Evolutionary conservation across 2,329 filamentous ascomycete species (phyloP).

Genomic region (Xylariales sp.): DNA sequence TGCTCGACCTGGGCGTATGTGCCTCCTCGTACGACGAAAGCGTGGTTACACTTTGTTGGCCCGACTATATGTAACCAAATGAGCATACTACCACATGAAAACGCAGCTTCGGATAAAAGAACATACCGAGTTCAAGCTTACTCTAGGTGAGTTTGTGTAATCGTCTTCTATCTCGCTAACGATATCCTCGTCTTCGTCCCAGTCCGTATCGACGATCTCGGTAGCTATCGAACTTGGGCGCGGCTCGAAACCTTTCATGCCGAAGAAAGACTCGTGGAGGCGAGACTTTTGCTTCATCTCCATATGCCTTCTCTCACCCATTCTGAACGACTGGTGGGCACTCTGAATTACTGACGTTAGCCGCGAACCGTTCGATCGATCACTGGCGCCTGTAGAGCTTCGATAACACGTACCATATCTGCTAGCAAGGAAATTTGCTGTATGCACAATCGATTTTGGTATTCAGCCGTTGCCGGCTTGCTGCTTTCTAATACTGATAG

Average conservation of each 20-base stretch:
- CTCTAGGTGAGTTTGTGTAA: slow-evolving; percentile 54
- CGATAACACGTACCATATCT: slow-evolving; percentile 19
- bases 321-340: slow-evolving; percentile 19
- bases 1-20: slow-evolving; percentile 67
- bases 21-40: slow-evolving; percentile 83
- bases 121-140: slow-evolving; percentile 68
- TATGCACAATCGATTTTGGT: slow-evolving; percentile 17
- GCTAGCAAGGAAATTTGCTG: slow-evolving; percentile 15
- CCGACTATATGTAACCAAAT: slow-evolving; percentile 43
- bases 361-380: too few relatives aligned
- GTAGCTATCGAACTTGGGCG: slow-evolving; percentile 68
- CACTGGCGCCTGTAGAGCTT: too few relatives aligned
- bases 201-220: slow-evolving; percentile 74
- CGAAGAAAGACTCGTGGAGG: slow-evolving; percentile 57
- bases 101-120: background rate
- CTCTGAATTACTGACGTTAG: slow-evolving; percentile 16
- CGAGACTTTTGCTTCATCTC: slow-evolving; percentile 50
- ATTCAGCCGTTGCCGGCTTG: slow-evolving; percentile 28
- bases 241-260: slow-evolving; percentile 46
- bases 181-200: slow-evolving; percentile 60
- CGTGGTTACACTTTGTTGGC: slow-evolving; percentile 75
- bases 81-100: background rate
- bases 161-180: slow-evolving; percentile 56
- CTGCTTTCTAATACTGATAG: slow-evolving; percentile 21
- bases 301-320: slow-evolving; percentile 31